phyloP scores from a whole-genome alignment of 2,329 filamentous ascomycete species.

The Paecilomyces sp. region DNA sequence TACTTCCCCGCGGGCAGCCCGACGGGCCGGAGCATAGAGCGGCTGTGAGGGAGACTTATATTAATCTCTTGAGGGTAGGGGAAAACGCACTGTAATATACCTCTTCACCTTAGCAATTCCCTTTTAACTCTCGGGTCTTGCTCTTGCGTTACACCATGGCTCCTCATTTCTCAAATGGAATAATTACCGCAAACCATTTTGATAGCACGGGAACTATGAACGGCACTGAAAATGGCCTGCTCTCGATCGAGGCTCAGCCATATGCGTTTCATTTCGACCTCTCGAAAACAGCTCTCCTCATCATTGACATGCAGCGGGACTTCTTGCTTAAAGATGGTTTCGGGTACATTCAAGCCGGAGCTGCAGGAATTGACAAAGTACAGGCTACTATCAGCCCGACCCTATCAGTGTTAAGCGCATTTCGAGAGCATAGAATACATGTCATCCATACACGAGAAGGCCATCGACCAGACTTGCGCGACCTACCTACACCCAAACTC shows the following conservation, averaged over 20 bases:
- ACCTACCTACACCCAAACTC: constrained; percentile 46
- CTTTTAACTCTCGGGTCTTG: background rate
- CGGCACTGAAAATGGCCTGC: background rate
- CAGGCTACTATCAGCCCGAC: constrained; percentile 26
- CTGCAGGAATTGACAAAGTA: constrained; percentile 16
- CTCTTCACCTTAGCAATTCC: background rate
- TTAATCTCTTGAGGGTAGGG: background rate
- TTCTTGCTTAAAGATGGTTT: constrained; percentile 46
- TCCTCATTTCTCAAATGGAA: background rate
- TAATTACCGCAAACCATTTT: constrained; percentile 1
- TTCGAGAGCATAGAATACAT: constrained; percentile 36
- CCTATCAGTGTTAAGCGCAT: constrained; percentile 36
- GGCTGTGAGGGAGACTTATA: background rate
- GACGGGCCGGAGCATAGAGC: background rate
- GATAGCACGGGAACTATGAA: constrained; percentile 1
- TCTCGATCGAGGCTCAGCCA: constrained; percentile 27
- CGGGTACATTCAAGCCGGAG: constrained; percentile 45
- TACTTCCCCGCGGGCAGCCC: background rate
- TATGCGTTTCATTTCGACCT: constrained; percentile 44
- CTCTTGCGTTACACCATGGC: background rate
- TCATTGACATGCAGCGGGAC: constrained; percentile 49
- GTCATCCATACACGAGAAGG: constrained; percentile 46
- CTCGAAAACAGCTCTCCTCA: constrained; percentile 41
- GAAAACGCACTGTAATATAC: background rate
- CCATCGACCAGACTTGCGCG: constrained; percentile 45